phyloP scores from a whole-genome alignment of 805 yeast species.

The Groenewaldozyma salmanticensis region DNA sequence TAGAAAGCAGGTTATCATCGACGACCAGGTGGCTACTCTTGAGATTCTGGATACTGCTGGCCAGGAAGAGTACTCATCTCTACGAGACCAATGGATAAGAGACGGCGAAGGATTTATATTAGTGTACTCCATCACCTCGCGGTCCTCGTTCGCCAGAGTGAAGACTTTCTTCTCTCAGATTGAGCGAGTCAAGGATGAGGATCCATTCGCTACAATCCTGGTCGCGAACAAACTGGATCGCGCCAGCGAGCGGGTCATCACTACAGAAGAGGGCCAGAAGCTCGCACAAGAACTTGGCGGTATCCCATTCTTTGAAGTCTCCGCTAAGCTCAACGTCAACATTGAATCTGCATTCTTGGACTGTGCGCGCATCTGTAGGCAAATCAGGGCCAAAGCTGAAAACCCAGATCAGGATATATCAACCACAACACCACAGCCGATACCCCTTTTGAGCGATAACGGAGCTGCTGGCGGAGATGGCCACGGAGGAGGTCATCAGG shows the following conservation, averaged over 20 bases:
- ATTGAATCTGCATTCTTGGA: slow-evolving; percentile 76
- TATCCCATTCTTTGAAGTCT: slow-evolving; percentile 70
- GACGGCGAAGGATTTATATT: slow-evolving; percentile 88
- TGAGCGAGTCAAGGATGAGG: slow-evolving; percentile 52
- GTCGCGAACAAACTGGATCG: slow-evolving; percentile 85
- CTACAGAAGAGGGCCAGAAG: slow-evolving; percentile 74
- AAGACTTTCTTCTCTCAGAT: slow-evolving; percentile 73
- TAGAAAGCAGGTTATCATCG: slow-evolving; percentile 76
- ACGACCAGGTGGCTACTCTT: slow-evolving; percentile 60
- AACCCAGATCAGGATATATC: neutral
- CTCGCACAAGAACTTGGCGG: slow-evolving; percentile 56
- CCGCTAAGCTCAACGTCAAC: slow-evolving; percentile 86
- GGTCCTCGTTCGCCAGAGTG: slow-evolving; percentile 77
- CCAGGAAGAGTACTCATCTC: slow-evolving; percentile 69
- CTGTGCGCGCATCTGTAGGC: slow-evolving; percentile 59
- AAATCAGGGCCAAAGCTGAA: slow-evolving; percentile 37
- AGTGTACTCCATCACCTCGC: slow-evolving; percentile 81
- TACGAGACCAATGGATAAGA: slow-evolving; percentile 80
- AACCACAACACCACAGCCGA: neutral
- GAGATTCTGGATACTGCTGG: slow-evolving; percentile 96
- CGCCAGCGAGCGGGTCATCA: slow-evolving; percentile 63
- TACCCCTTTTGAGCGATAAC: neutral
- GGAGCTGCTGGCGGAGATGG: neutral
- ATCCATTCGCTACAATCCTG: slow-evolving; percentile 64
- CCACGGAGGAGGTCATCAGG: neutral